Conservation (phyloP, 2,329 filamentous ascomycete genomes). For the Trichoderma sp. region DNA sequence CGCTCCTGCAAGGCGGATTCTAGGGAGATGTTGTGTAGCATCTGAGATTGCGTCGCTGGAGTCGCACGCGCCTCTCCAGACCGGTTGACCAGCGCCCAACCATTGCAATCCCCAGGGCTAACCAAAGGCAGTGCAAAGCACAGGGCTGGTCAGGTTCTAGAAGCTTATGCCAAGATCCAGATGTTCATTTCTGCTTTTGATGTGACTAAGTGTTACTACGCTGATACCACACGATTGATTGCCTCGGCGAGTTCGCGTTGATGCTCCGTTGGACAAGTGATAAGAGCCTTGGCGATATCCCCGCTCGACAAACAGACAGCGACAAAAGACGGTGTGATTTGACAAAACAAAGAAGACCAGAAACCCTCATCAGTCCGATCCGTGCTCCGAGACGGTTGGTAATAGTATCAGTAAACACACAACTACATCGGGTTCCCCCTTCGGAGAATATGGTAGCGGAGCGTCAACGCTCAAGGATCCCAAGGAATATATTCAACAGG, state of each 20-base stretch:
- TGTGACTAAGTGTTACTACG: neutral
- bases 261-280: neutral
- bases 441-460: neutral
- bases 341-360: neutral
- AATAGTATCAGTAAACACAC: neutral
- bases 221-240: neutral
- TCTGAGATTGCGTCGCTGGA: neutral
- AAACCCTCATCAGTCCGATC: neutral
- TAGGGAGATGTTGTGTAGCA: neutral
- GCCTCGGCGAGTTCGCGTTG: neutral
- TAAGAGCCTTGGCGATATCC: constrained; percentile 9
- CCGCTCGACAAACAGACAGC: neutral
- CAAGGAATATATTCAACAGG: neutral
- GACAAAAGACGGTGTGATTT: constrained; percentile 7
- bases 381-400: neutral
- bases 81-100: neutral
- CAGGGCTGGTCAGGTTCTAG: neutral
- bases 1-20: neutral
- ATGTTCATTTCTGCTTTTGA: neutral
- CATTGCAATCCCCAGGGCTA: neutral
- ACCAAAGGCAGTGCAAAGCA: neutral
- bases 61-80: neutral
- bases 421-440: neutral
- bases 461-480: neutral
- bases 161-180: constrained; percentile 6